These are phyloP conservation scores for Pyricularia sp. DNA, from an alignment of 2,329 filamentous ascomycete species.

Conservation along the genomic window DNA sequence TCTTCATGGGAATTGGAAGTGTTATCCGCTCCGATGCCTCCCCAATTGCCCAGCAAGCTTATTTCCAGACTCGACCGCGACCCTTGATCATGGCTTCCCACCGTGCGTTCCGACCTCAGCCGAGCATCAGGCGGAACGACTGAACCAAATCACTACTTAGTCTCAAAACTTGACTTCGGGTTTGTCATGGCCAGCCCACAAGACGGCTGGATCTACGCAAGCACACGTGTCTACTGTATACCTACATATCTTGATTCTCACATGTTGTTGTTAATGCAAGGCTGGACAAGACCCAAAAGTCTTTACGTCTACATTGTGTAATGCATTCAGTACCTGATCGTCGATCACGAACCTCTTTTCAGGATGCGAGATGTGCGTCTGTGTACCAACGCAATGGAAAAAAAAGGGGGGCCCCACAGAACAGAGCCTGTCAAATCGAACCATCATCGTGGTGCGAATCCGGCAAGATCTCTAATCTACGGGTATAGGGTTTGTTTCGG, in stretches of 20 bases:
- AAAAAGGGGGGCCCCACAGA: not conserved
- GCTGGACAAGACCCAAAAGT: not conserved
- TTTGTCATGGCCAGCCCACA: not conserved
- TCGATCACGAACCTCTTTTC: not conserved
- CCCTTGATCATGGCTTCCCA: slow-evolving; percentile 52
- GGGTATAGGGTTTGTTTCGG: not conserved
- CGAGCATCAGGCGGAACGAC: slow-evolving; percentile 10
- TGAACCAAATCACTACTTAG: slow-evolving; percentile 2
- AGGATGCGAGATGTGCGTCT: not conserved
- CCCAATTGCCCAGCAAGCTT: slow-evolving; percentile 60
- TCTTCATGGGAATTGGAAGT: slow-evolving; percentile 98
- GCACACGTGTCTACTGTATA: not conserved
- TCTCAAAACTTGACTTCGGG: not conserved
- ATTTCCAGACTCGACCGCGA: slow-evolving; percentile 57
- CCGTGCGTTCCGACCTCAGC: slow-evolving; percentile 23
- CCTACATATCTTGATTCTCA: not conserved
- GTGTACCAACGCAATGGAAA: not conserved
- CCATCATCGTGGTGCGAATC: not conserved
- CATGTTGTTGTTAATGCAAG: not conserved
- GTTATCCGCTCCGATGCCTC: slow-evolving; percentile 85
- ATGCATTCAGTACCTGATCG: not conserved
- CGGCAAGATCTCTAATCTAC: not conserved
- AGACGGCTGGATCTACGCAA: not conserved
- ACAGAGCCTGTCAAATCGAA: not conserved
- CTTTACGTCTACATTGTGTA: not conserved